Evolutionary conservation across 2,329 filamentous ascomycete genomes (phyloP), one percentile per base, ranked within the genome.

Genomic region (Venturia asperata): DNA sequence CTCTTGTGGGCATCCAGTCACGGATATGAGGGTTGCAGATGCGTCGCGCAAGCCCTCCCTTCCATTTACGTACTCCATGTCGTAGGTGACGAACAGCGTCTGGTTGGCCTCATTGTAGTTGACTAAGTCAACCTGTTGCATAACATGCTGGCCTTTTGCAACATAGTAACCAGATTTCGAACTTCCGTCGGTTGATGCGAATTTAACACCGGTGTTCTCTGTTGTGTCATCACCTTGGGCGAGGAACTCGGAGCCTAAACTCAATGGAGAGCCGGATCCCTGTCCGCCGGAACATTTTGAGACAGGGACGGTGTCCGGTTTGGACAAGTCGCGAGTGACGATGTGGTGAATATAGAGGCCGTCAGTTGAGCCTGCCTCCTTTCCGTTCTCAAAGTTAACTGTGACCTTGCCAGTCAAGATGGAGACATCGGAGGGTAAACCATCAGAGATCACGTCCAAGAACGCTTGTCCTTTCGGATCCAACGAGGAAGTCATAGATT

Each of bases 281-380:
- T 19, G 13, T 3, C 30, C 58, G 1, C 4, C 19, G 11, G 58
- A 6, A 41, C 34, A 43, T 39, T 5, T 42, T 27, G 21, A n/a
- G 34, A 41, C 37, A 5, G 41, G 58, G 10, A 21, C 11, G 15
- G n/a, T 21, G 41, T 17, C 2, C 17, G 2, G 10, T 49, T 63
- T 63, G 21, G 17, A 9, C 11, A 63, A 2, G 21, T 58, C 47
- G 62, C n/a, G 4, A 4, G 4, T 39, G 34, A 64, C 17, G 19
- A 64, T 42, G 62, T 64, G 62, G 47, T 64, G 62, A 24, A 64
- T n/a, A 10, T 64, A 58, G 10, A 64, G 27, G 3, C 62, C 62
- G 15, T 41, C 5, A 7, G 62, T 11, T 43, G 49, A 27, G 4
- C 49, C 49, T 7, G 62, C 62, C 7, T 42, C 37, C 34, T 27